Conservation (phyloP, 306 rosid species). For the Amphicarpaea edgeworthii region DNA sequence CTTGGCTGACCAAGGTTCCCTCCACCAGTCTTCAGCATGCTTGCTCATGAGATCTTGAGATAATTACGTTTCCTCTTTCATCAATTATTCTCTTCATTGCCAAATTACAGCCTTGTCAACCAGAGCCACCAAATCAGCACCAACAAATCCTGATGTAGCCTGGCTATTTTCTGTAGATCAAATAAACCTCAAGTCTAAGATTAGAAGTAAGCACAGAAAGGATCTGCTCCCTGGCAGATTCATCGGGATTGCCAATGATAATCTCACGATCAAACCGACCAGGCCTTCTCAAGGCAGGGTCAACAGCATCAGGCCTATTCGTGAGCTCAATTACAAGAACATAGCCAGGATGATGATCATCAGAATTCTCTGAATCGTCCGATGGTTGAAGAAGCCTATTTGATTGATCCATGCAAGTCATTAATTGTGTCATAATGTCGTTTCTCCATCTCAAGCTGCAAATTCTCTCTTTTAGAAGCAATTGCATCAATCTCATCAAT, state of each 20-base stretch:
- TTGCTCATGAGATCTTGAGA: conserved; percentile 50
- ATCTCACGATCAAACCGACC: too few relatives aligned
- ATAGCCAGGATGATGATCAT: conserved; percentile 55
- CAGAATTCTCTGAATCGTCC: conserved; percentile 50
- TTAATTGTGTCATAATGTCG: conserved; percentile 80
- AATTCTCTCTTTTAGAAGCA: conserved; percentile 77
- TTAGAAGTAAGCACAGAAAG: too few relatives aligned
- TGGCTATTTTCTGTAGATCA: neutral
- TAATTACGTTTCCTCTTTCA: conserved; percentile 58
- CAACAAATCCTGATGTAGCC: conserved; percentile 91
- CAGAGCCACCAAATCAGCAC: conserved; percentile 84
- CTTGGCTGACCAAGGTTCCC: conserved; percentile 74
- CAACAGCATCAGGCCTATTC: too few relatives aligned
- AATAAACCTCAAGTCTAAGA: too few relatives aligned
- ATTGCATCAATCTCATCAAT: conserved; percentile 90
- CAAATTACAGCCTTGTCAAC: conserved; percentile 79
- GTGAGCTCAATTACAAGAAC: conserved; percentile 88
- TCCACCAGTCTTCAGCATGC: conserved; percentile 66
- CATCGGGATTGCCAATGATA: too few relatives aligned
- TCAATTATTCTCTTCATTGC: conserved; percentile 79
- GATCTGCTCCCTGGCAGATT: too few relatives aligned
- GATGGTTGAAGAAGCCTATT: conserved; percentile 47
- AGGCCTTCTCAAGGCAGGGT: too few relatives aligned
- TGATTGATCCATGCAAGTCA: conserved; percentile 84
- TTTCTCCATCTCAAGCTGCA: conserved; percentile 68